Conservation (phyloP, 2,329 filamentous ascomycete genomes). For the Harringtonia lauricola region DNA sequence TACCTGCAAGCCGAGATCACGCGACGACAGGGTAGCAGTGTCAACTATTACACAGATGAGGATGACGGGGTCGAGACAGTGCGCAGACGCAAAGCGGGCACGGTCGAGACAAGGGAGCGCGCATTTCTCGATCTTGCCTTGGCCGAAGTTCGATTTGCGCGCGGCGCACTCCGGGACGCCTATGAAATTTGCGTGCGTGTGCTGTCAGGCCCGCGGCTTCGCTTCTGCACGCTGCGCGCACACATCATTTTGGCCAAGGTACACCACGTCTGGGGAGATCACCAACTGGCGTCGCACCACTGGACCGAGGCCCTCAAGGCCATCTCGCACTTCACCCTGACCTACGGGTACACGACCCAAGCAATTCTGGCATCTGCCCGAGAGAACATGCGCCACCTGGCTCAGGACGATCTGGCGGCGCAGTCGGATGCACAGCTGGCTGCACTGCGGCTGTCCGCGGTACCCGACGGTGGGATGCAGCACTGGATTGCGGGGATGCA, state of each 20-base stretch:
- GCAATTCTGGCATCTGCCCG: neutral
- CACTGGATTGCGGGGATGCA: conserved; percentile 1
- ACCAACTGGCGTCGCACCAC: conserved; percentile 1
- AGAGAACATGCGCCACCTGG: neutral
- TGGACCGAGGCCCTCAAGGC: conserved; percentile 2
- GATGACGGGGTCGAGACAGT: neutral
- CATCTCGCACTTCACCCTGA: neutral
- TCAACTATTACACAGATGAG: neutral
- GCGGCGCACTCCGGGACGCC: neutral
- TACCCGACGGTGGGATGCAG: neutral
- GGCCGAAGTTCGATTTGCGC: neutral
- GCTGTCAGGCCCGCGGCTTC: neutral
- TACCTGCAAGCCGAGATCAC: neutral
- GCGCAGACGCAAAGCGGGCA: neutral
- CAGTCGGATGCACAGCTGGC: conserved; percentile 1
- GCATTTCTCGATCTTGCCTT: neutral
- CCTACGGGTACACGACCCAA: conserved; percentile 1
- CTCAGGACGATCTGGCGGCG: neutral
- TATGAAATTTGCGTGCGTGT: neutral
- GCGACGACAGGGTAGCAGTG: neutral
- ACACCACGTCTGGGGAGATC: conserved; percentile 1
- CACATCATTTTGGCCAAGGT: conserved; percentile 1
- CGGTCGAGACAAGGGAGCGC: neutral
- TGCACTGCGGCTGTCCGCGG: neutral
- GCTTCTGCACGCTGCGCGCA: neutral